Evolutionary conservation across 2,329 filamentous ascomycete species (phyloP).

Genomic region (Exophiala alcalophila): DNA sequence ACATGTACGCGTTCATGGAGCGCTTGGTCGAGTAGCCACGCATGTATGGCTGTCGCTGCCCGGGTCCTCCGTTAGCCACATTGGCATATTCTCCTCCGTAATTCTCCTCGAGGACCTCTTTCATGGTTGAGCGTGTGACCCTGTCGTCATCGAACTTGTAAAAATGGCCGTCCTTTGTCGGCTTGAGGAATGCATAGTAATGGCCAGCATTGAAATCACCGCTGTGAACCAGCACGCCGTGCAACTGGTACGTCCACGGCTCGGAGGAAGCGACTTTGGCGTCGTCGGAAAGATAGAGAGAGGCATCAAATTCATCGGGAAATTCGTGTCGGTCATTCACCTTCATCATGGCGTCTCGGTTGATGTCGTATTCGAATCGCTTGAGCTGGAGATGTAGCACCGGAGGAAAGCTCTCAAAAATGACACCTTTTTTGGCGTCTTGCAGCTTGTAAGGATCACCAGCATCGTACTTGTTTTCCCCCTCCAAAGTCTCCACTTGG

Average conservation of each 20-base stretch:
- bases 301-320: conserved; percentile 56
- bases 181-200: conserved; percentile 96
- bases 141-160: conserved; percentile 97
- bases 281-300: conserved; percentile 80
- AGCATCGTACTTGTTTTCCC: conserved; percentile 97
- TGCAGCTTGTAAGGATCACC: conserved; percentile 86
- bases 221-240: conserved; percentile 93
- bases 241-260: conserved; percentile 85
- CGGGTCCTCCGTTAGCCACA: conserved; percentile 54
- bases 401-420: conserved; percentile 92
- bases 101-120: conserved; percentile 93
- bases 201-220: conserved; percentile 96
- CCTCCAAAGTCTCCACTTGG: conserved; percentile 92
- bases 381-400: conserved; percentile 94
- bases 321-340: conserved; percentile 58
- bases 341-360: conserved; percentile 97
- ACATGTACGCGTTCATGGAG: conserved; percentile 92
- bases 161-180: conserved; percentile 87
- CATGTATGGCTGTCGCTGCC: conserved; percentile 63
- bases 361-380: conserved; percentile 96
- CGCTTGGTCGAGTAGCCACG: conserved; percentile 63
- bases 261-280: conserved; percentile 73
- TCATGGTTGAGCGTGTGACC: conserved; percentile 87
- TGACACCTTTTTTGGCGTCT: conserved; percentile 95
- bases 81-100: conserved; percentile 80